Percentiles rank a stretch among this genome's conserved stretches.
phyloP scores from a whole-genome alignment of 768 basidiomycete species.

The Tubosaeta sp. region DNA sequence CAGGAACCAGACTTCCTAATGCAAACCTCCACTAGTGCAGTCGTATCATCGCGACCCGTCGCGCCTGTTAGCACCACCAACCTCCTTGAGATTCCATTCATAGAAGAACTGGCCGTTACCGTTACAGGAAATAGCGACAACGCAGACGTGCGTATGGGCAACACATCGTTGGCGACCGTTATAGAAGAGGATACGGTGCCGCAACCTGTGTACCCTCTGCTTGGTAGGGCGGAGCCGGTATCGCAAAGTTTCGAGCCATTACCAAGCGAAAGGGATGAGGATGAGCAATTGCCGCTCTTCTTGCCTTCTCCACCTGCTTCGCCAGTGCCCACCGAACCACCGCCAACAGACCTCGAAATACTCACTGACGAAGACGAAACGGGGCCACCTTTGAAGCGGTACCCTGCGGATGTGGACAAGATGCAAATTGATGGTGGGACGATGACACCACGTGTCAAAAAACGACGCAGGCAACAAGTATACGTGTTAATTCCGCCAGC shows the following conservation, averaged over 20 bases:
- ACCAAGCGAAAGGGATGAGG: slow-evolving; percentile 12
- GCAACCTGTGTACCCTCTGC: slow-evolving; percentile 6
- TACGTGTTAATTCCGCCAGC: slow-evolving; percentile 30
- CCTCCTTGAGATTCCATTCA: slow-evolving; percentile 17
- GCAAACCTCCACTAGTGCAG: slow-evolving; percentile 1
- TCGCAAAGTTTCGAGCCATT: slow-evolving; percentile 5
- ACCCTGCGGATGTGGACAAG: slow-evolving; percentile 11
- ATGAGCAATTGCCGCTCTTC: slow-evolving; percentile 41
- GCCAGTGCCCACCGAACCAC: slow-evolving; percentile 20
- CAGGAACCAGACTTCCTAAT: slow-evolving; percentile 9
- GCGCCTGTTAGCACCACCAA: slow-evolving; percentile 10
- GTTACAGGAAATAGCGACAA: neutral
- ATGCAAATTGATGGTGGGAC: slow-evolving; percentile 4
- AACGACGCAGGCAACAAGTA: slow-evolving; percentile 22
- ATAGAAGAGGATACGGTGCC: slow-evolving; percentile 11
- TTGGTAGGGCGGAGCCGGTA: neutral
- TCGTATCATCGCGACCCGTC: slow-evolving; percentile 5
- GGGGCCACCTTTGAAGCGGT: slow-evolving; percentile 20
- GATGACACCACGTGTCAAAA: slow-evolving; percentile 8
- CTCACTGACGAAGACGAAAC: slow-evolving; percentile 4
- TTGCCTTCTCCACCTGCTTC: slow-evolving; percentile 43
- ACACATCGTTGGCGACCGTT: slow-evolving; percentile 10
- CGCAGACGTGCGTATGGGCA: slow-evolving; percentile 22
- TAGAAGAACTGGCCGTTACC: slow-evolving; percentile 14
- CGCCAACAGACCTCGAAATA: slow-evolving; percentile 20